phyloP scores from a whole-genome alignment of 495 filamentous ascomycete species.

The Aspergillus avenaceus region DNA sequence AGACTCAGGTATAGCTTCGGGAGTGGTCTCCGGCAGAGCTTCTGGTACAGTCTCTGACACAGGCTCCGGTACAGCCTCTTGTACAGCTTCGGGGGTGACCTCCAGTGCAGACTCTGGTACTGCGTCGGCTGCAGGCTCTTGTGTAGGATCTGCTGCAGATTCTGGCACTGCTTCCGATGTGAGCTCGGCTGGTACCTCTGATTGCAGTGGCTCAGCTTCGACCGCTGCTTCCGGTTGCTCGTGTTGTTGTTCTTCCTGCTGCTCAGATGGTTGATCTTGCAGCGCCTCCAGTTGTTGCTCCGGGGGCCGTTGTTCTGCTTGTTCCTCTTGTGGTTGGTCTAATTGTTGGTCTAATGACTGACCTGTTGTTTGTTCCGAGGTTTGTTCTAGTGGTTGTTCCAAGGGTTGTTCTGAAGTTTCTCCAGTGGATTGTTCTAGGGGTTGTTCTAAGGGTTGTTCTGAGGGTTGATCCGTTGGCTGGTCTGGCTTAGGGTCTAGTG shows the following conservation, averaged over 20 bases:
- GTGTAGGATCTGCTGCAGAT: too few relatives aligned
- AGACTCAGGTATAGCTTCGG: conserved; percentile 3
- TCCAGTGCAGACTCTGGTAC: neutral
- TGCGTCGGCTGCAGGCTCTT: neutral
- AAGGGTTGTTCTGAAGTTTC: neutral
- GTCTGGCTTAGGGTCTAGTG: neutral
- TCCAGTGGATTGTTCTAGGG: too few relatives aligned
- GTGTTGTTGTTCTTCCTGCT: conserved; percentile 2
- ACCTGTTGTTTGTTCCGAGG: neutral
- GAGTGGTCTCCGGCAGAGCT: neutral
- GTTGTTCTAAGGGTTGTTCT: neutral
- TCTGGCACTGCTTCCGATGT: neutral
- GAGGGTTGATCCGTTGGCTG: neutral
- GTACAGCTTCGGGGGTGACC: neutral
- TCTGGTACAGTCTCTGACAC: neutral
- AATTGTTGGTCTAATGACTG: too few relatives aligned
- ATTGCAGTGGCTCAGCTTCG: neutral
- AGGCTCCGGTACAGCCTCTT: neutral
- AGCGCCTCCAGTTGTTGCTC: neutral
- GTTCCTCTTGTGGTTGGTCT: neutral
- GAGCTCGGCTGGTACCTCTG: neutral
- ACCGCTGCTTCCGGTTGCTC: conserved; percentile 1
- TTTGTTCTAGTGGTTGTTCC: neutral
- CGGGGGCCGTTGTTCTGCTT: neutral
- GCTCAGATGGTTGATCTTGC: neutral